Evolutionary conservation across 371 early-diverging fungal genomes (phyloP), one percentile per base, ranked within the genome.

Genomic region (Actinomortierella wolfii): DNA sequence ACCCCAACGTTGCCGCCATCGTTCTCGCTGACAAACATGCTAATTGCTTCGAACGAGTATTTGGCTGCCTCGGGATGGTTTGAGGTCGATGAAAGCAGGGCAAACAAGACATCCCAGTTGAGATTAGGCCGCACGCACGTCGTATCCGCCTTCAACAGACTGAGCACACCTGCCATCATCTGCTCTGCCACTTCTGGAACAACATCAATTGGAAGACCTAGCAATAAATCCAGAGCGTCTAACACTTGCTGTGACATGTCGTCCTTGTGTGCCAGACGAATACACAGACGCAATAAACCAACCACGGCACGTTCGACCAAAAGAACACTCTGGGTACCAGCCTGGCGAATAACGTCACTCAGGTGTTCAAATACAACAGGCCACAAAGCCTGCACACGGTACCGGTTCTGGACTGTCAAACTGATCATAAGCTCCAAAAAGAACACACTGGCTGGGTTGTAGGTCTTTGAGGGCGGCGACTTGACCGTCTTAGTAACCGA

Each of bases 231-330:
- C 57, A 93, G 64, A 25, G 89, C 82, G 42, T 86, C 77, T 9
- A 91, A 67, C 7, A 93, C 85, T 39, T 87, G 84, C 28, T 80
- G 78, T 40, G 66, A 74, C 86, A 86, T 86, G 49, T 82, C 79
- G 23, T 80, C 82, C 74, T 86, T 87, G 59, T 89, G 86, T 5
- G 88, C 86, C 64, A 89, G 76, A 11, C 90, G 83, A 28, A 88
- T 86, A 39, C 91, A 86, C 15, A 95, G 78, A 54, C 89, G 68
- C 57, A 95, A 63, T 23, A 94, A 67, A 0, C 87, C 92, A 14
- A 90, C 88, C 1, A 92, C 91, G 0, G 89, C 83, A n/a, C 93
- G 80, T 66, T 94, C 92, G 8, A 93, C 82, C 20, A 89, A 74
- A 54, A 89, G 64, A 1, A 81, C 81, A 63, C 90, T 88, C 54